Evolutionary conservation across 176 grass and related monocot species (phyloP).

Genomic region (Carex littledalei): DNA sequence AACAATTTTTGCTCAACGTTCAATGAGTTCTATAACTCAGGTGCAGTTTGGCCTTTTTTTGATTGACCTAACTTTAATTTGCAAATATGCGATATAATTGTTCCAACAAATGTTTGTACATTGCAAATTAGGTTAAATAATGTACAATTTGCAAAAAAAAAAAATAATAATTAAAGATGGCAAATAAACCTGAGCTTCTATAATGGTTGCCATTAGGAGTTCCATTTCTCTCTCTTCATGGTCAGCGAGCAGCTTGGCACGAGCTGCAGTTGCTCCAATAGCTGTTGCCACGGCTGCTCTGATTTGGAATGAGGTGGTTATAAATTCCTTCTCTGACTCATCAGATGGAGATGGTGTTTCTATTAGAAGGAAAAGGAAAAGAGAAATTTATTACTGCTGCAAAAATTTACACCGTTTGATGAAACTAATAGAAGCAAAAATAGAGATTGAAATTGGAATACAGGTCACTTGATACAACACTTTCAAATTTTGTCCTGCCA

Average conservation of each 20-base stretch:
- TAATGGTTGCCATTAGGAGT: constrained; percentile 89
- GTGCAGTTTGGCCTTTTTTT: neutral
- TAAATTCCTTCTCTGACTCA: constrained; percentile 37
- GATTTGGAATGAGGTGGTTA: constrained; percentile 51
- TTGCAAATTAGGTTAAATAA: neutral
- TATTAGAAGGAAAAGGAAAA: neutral
- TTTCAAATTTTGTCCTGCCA: neutral
- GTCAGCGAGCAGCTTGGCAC: constrained; percentile 80
- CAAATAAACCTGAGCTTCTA: constrained; percentile 71
- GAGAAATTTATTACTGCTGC: neutral
- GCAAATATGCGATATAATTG: neutral
- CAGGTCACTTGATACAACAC: neutral
- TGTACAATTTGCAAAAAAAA: neutral
- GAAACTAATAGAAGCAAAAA: neutral
- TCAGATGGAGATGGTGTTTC: constrained; percentile 30
- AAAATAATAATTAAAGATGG: neutral
- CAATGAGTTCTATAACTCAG: neutral
- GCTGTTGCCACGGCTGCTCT: constrained; percentile 78
- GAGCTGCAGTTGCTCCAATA: constrained; percentile 75
- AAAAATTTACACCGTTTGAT: neutral
- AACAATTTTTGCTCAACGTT: no score
- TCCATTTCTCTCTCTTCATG: constrained; percentile 96
- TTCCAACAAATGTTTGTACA: neutral
- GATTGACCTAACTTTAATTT: neutral
- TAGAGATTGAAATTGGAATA: neutral